Percentiles rank a stretch among this genome's conserved stretches.
Evolutionary conservation across 2,329 filamentous ascomycete species (phyloP).

Genomic region (Pseudogymnoascus sp.): DNA sequence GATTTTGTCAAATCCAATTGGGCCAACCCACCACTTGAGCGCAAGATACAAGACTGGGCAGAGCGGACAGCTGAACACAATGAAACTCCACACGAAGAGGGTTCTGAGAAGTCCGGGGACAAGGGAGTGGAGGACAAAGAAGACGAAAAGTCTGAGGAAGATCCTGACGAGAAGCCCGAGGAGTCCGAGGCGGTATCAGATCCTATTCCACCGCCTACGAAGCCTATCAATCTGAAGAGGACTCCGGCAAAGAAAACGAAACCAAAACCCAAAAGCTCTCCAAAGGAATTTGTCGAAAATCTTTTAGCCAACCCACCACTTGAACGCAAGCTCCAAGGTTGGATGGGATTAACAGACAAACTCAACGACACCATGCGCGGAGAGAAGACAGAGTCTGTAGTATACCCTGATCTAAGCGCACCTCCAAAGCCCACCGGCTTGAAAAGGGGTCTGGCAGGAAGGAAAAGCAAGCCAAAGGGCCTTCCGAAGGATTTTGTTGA

Average conservation of each 20-base stretch:
- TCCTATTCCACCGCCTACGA: neutral
- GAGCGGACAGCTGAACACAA: constrained; percentile 18
- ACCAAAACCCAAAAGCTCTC: constrained; percentile 46
- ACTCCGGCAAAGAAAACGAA: neutral
- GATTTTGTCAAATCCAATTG: constrained; percentile 49
- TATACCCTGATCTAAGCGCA: neutral
- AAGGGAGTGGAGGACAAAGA: neutral
- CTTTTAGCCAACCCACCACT: constrained; percentile 44
- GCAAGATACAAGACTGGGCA: constrained; percentile 58
- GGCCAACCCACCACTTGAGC: constrained; percentile 48
- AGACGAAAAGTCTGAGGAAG: neutral
- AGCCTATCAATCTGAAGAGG: neutral
- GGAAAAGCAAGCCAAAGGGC: constrained; percentile 16
- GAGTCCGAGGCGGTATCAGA: constrained; percentile 16
- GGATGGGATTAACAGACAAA: constrained; percentile 37
- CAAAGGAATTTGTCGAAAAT: constrained; percentile 38
- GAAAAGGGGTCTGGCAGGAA: neutral
- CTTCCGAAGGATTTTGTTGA: constrained; percentile 55
- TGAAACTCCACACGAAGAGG: neutral
- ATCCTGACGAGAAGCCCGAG: neutral
- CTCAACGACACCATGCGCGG: neutral
- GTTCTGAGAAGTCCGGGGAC: neutral
- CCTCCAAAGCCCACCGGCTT: neutral
- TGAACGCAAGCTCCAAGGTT: constrained; percentile 54
- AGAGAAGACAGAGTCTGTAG: neutral